Evolutionary conservation across 495 filamentous ascomycete species (phyloP), one percentile per base, ranked within the genome.

Genomic region (Penicillium manginii): DNA sequence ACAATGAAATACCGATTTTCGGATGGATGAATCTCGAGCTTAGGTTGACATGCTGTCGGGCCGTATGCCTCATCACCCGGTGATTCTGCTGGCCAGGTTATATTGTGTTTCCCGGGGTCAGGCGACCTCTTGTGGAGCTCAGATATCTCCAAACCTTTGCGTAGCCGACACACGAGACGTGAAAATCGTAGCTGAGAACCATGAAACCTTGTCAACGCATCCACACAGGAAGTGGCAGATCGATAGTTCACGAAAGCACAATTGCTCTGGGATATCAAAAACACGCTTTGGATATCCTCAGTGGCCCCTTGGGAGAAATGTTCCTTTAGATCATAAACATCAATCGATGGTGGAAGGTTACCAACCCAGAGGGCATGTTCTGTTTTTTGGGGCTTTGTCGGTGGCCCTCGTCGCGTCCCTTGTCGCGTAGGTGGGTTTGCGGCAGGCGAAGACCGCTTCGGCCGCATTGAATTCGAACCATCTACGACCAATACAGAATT

Each of bases 161-260:
- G 83, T 58, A 96, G 72, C 45, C 93, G 84, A 67, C 94, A 96
- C 19, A 97, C 93, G n/a, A 98, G 79, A 17, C 91, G 84, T 17
- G 92, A 87, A 0, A 90, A 89, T 56, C 93, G 85, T 61, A 98
- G 97, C 55, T 87, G 86, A 3, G 92, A 96, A 63, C 97, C 92
- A 67, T 98, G 91, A 49, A 98, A 91, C 55, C 91, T 86, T 18
- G 81, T 79, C 79, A 96, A 86, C 2, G 94, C 94, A 4, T 86
- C 85, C 26, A 82, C 75, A 67, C 91, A 96, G 18, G 88, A 84
- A n/a, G 73, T 76, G 60, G 96, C 94, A 42, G 90, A 90, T 59
- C 86, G 88, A 67, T 96, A 98, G 67, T 98, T 98, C 66, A 96
- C 90, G 79, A 98, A 98, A 0, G 93, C 94, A 68, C 94, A 98